Percentiles rank a stretch among this genome's conserved stretches.
Conservation (phyloP, 2,329 filamentous ascomycete species). For the Graphilbum ipis-grandicollis region DNA sequence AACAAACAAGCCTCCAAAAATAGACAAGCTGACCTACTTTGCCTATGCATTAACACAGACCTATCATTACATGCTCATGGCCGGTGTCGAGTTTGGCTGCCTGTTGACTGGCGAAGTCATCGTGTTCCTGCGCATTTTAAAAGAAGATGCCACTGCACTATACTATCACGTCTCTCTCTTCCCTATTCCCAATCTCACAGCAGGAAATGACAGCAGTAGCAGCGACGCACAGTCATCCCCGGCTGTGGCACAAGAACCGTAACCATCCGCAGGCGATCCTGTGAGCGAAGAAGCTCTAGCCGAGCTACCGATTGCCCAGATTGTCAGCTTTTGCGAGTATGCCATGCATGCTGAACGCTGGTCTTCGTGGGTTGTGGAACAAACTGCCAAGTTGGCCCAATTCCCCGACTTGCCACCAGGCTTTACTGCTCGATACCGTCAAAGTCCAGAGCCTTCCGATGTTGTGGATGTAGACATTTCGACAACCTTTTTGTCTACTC, state of each 20-base stretch:
- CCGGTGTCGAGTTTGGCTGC: slow-evolving; percentile 5
- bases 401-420: slow-evolving; percentile 4
- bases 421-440: slow-evolving; percentile 1
- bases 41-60: slow-evolving; percentile 3
- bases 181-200: neutral
- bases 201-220: neutral
- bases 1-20: slow-evolving; percentile 1
- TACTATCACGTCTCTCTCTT: slow-evolving; percentile 4
- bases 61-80: slow-evolving; percentile 5
- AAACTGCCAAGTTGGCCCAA: neutral
- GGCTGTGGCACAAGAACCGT: slow-evolving; percentile 1
- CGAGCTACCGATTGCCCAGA: slow-evolving; percentile 1
- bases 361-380: slow-evolving; percentile 2
- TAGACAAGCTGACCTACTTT: slow-evolving; percentile 4
- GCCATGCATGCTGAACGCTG: slow-evolving; percentile 3
- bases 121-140: slow-evolving; percentile 4
- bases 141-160: slow-evolving; percentile 3
- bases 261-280: neutral
- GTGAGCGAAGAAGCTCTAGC: slow-evolving; percentile 3
- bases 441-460: slow-evolving; percentile 1
- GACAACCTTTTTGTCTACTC: slow-evolving; percentile 3
- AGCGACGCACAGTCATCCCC: neutral
- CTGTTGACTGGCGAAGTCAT: slow-evolving; percentile 3
- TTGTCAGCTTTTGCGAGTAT: slow-evolving; percentile 4
- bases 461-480: slow-evolving; percentile 2